phyloP scores from a whole-genome alignment of 805 yeast genomes.

The Pichia phayaonensis region DNA sequence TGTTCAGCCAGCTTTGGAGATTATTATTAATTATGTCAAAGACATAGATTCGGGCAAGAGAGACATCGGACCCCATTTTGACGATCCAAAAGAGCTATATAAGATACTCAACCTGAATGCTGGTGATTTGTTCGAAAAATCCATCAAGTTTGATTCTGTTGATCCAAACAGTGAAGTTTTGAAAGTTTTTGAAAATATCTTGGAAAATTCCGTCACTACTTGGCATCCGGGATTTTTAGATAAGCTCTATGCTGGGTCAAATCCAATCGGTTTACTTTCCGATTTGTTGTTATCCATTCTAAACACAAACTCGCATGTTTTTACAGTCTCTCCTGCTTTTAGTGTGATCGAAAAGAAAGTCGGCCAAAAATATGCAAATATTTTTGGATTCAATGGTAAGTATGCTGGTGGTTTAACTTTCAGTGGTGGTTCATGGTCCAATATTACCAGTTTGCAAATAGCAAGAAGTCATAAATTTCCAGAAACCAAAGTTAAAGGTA shows the following conservation, averaged over 20 bases:
- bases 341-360: slow-evolving; percentile 67
- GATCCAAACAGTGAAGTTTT: slow-evolving; percentile 34
- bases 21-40: slow-evolving; percentile 45
- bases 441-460: slow-evolving; percentile 68
- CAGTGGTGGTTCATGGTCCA: slow-evolving; percentile 85
- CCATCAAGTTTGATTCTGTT: slow-evolving; percentile 13
- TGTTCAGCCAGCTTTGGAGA: slow-evolving; percentile 42
- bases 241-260: slow-evolving; percentile 77
- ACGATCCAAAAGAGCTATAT: slow-evolving; percentile 41
- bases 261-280: slow-evolving; percentile 73
- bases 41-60: slow-evolving; percentile 37
- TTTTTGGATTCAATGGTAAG: slow-evolving; percentile 50
- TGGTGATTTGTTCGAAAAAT: slow-evolving; percentile 18
- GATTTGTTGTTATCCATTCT: slow-evolving; percentile 61
- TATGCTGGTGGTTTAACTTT: slow-evolving; percentile 77
- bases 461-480: slow-evolving; percentile 65
- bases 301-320: slow-evolving; percentile 82
- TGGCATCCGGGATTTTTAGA: slow-evolving; percentile 87
- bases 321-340: slow-evolving; percentile 75
- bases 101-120: slow-evolving; percentile 28
- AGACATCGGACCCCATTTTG: slow-evolving; percentile 42
- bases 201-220: slow-evolving; percentile 66
- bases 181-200: slow-evolving; percentile 44
- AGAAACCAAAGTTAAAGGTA: slow-evolving; percentile 60
- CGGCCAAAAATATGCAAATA: slow-evolving; percentile 56